These are phyloP conservation scores for Yamadazyma tumulicola DNA, from an alignment of 805 yeast genomes.

Conservation along the genomic window DNA sequence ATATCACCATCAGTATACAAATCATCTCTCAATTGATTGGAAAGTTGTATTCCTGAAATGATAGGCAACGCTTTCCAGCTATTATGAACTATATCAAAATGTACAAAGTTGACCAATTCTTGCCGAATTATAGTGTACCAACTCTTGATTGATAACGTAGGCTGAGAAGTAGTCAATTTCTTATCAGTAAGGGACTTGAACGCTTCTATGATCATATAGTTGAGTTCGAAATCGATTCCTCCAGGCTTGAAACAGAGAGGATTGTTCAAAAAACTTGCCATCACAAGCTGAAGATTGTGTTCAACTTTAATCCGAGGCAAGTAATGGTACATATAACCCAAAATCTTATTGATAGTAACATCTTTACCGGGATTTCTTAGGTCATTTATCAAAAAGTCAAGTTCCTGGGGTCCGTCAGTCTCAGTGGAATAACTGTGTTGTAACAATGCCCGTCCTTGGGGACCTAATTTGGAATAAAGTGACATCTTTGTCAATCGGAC, in stretches of 20 bases:
- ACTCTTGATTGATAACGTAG: constrained; percentile 42
- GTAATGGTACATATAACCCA: constrained; percentile 50
- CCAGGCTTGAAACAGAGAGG: constrained; percentile 28
- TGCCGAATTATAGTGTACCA: constrained; percentile 38
- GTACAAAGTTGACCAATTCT: constrained; percentile 31
- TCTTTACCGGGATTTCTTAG: constrained; percentile 37
- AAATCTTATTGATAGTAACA: constrained; percentile 26
- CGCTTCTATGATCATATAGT: constrained; percentile 44
- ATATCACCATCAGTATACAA: constrained; percentile 25
- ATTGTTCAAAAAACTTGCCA: constrained; percentile 43
- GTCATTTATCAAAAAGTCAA: constrained; percentile 46
- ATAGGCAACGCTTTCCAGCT: constrained; percentile 49
- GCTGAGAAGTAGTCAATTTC: constrained; percentile 46
- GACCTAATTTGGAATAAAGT: constrained; percentile 13
- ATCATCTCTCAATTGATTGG: constrained; percentile 33
- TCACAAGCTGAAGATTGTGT: constrained; percentile 42
- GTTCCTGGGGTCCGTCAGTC: constrained; percentile 30
- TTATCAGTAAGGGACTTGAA: constrained; percentile 44
- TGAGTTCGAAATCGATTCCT: constrained; percentile 25
- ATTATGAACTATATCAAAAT: constrained; percentile 20
- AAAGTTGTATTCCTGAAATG: constrained; percentile 41
- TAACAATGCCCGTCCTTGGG: constrained; percentile 10
- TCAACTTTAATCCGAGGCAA: constrained; percentile 48
- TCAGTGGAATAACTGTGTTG: neutral
- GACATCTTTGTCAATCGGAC: constrained; percentile 13